Percentiles rank a stretch among this genome's conserved stretches.
These are phyloP conservation scores for Dioszegia crocea DNA, from an alignment of 768 basidiomycete species.

Conservation along the genomic window DNA sequence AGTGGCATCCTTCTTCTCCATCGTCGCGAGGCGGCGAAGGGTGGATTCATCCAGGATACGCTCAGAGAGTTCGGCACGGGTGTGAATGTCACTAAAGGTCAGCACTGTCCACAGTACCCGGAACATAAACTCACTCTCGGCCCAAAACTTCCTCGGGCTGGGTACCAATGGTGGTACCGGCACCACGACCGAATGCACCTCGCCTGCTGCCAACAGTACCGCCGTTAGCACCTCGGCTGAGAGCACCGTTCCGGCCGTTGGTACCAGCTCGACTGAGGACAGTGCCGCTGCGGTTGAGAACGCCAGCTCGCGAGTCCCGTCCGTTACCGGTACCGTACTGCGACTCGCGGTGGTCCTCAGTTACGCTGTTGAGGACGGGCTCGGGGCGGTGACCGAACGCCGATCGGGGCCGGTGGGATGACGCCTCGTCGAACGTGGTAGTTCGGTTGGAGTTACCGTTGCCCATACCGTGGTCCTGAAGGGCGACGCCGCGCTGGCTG, in stretches of 20 bases:
- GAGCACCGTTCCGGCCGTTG: slow-evolving; percentile 33
- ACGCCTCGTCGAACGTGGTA: slow-evolving; percentile 31
- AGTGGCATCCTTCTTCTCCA: slow-evolving; percentile 55
- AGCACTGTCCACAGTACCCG: not conserved
- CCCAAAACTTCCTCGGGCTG: slow-evolving; percentile 47
- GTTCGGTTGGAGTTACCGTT: slow-evolving; percentile 19
- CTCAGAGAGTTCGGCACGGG: slow-evolving; percentile 42
- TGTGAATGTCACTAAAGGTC: slow-evolving; percentile 37
- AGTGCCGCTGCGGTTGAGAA: slow-evolving; percentile 34
- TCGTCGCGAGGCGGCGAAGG: slow-evolving; percentile 36
- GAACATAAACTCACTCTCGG: slow-evolving; percentile 30
- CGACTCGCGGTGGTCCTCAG: slow-evolving; percentile 25
- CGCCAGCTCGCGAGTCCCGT: slow-evolving; percentile 28
- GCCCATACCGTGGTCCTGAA: slow-evolving; percentile 30
- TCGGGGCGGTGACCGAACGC: slow-evolving; percentile 13
- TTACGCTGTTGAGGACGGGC: slow-evolving; percentile 24
- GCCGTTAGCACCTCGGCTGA: slow-evolving; percentile 38
- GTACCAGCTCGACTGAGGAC: slow-evolving; percentile 35
- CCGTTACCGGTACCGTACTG: slow-evolving; percentile 17
- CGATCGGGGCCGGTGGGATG: slow-evolving; percentile 29
- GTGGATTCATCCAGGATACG: slow-evolving; percentile 40
- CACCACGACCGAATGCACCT: slow-evolving; percentile 45
- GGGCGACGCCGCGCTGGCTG: slow-evolving; percentile 9
- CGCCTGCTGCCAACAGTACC: slow-evolving; percentile 38
- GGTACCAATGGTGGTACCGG: slow-evolving; percentile 42